Percentiles rank a stretch among this genome's conserved stretches.
These are phyloP conservation scores for Cercophora sp. DNA, from an alignment of 495 filamentous ascomycete species.

Conservation along the genomic window DNA sequence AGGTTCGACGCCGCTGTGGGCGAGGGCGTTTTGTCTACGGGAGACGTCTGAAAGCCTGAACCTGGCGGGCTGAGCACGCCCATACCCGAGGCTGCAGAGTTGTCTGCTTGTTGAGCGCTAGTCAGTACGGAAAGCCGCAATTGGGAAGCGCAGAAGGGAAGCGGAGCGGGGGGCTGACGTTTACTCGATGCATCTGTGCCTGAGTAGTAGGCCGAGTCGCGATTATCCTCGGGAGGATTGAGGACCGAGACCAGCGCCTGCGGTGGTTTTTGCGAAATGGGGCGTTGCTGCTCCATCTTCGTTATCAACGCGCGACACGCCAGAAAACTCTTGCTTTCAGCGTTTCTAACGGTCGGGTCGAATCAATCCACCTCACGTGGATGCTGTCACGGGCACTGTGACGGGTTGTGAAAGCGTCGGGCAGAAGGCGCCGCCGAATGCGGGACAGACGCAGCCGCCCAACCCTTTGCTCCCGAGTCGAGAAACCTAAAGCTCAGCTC, in stretches of 20 bases:
- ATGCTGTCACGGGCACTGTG: too few species aligned
- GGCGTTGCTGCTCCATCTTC: slow-evolving; percentile 35
- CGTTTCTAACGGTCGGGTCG: too few species aligned
- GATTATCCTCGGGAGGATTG: slow-evolving; percentile 47
- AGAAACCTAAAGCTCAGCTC: too few species aligned
- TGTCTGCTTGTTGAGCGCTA: slow-evolving; percentile 43
- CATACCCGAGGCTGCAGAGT: slow-evolving; percentile 46
- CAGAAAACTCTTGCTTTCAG: too few species aligned
- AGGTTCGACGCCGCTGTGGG: slow-evolving; percentile 40
- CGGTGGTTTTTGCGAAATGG: slow-evolving; percentile 46
- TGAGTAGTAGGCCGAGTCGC: slow-evolving; percentile 54
- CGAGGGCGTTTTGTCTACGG: slow-evolving; percentile 51
- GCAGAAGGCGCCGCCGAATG: too few species aligned
- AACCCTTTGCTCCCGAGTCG: too few species aligned
- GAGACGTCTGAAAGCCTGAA: slow-evolving; percentile 40
- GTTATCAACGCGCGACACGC: neutral
- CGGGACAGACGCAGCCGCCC: too few species aligned
- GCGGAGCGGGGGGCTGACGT: slow-evolving; percentile 47
- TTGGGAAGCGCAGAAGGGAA: too few species aligned
- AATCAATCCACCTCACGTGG: too few species aligned
- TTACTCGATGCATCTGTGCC: slow-evolving; percentile 54
- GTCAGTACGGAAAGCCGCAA: slow-evolving; percentile 5
- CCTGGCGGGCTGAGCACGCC: slow-evolving; percentile 34
- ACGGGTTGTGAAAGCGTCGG: too few species aligned
- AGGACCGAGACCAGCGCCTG: slow-evolving; percentile 45